Evolutionary conservation across 1,284 basidiomycete species (phyloP).

Genomic region (Coriolopsis trogii): DNA sequence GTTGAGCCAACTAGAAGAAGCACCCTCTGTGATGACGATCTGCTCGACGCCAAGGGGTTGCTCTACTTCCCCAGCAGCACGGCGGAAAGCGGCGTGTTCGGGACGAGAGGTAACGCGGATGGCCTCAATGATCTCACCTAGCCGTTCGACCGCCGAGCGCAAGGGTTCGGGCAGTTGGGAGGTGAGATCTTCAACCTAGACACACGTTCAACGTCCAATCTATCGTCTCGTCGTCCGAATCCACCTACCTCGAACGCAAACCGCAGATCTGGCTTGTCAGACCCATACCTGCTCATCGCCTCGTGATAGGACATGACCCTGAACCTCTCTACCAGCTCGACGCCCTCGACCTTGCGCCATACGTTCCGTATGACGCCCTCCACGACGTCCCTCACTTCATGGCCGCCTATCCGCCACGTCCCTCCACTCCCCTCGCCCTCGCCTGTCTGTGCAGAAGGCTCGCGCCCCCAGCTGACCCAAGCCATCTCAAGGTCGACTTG

Average conservation of each 20-base stretch:
- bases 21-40: slow-evolving; percentile 46
- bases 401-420: slow-evolving; percentile 84
- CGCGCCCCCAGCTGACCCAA: slow-evolving; percentile 79
- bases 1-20: slow-evolving; percentile 49
- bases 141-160: slow-evolving; percentile 39
- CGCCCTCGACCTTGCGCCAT: slow-evolving; percentile 69
- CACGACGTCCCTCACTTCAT: slow-evolving; percentile 75
- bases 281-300: slow-evolving; percentile 91
- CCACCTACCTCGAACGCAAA: slow-evolving; percentile 78
- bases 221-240: too few relatives aligned
- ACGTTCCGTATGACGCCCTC: slow-evolving; percentile 74
- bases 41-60: slow-evolving; percentile 35
- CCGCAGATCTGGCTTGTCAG: slow-evolving; percentile 93
- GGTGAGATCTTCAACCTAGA: slow-evolving; percentile 61
- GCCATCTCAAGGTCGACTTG: slow-evolving; percentile 98
- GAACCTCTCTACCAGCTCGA: slow-evolving; percentile 64
- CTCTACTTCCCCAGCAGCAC: slow-evolving; percentile 6
- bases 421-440: too few relatives aligned
- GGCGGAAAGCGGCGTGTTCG: slow-evolving; percentile 4
- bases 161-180: slow-evolving; percentile 43
- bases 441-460: slow-evolving; percentile 21
- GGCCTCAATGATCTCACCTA: slow-evolving; percentile 55
- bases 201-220: too few relatives aligned
- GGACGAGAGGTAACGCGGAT: slow-evolving; percentile 38
- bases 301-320: slow-evolving; percentile 83